Evolutionary conservation across 148 eudicot species (phyloP), one percentile per base, ranked within the genome.

Genomic region (Chenopodium quinoa): DNA sequence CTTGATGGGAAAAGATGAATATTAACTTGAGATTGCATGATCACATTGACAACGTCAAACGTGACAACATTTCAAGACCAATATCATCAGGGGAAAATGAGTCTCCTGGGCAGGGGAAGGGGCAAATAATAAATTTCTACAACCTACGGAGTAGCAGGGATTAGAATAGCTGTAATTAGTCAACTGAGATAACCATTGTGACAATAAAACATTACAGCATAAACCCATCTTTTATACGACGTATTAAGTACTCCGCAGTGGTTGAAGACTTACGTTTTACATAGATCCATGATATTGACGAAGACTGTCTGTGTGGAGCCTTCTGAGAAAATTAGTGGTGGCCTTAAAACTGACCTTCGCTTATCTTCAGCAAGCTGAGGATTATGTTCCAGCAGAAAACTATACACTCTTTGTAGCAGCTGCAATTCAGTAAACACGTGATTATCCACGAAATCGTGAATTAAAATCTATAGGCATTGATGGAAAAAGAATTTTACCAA

Each of bases 321-420:
- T 78, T 88, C 90, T 27, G 78, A 75, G 67, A 90, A 79, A 80
- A 90, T 84, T 80, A 85, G 83, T 44, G 89, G 89, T 31, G 92
- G 89, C 79, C 87, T 86, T 85, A 90, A 81, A 72, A 88, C 85
- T 81, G 84, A 85, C 66, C 90, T 86, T 58, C 81, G 85, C 73
- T 84, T 88, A 75, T 86, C 87, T 74, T 85, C 89, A 75, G 85
- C 83, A 60, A 80, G 89, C 75, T 83, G 88, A 62, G 92, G 90
- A 75, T 82, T 83, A 40, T 83, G 83, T 78, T 86, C 88, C 44
- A 78, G 82, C 40, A 90, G 77, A 60, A 81, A 73, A 73, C 76
- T 71, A 76, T 83, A 86, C 14, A 88, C 71, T 67, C 90, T 80
- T 66, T 81, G 58, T 17, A 88, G 78, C 13, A 89, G 86, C 92